These are phyloP conservation scores for Fusarium sambucinum DNA, from an alignment of 2,329 filamentous ascomycete species.

Conservation along the genomic window DNA sequence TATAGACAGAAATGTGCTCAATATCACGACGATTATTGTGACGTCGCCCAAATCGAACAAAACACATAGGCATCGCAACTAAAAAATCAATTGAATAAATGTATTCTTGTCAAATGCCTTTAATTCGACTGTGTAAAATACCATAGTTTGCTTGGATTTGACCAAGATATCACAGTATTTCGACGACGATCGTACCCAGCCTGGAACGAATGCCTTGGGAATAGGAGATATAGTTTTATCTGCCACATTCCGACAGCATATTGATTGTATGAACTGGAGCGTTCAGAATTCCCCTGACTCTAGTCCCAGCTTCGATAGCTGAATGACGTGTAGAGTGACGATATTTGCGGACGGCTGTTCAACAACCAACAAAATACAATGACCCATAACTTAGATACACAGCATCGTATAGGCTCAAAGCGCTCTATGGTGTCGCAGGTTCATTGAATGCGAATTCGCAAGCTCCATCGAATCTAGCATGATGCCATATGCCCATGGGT, in stretches of 20 bases:
- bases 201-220: background rate
- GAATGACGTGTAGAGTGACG: background rate
- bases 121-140: too few relatives aligned
- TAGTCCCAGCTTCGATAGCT: background rate
- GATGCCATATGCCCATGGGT: background rate
- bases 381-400: background rate
- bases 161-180: too few relatives aligned
- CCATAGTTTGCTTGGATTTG: too few relatives aligned
- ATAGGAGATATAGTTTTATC: too few relatives aligned
- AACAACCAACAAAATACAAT: background rate
- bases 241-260: background rate
- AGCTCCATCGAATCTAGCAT: background rate
- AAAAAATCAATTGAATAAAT: too few relatives aligned
- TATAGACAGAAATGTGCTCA: background rate
- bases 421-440: background rate
- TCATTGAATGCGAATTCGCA: background rate
- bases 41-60: too few relatives aligned
- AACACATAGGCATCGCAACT: too few relatives aligned
- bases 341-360: background rate
- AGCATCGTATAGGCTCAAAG: background rate
- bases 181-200: background rate
- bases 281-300: too few relatives aligned
- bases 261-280: background rate
- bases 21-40: background rate
- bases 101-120: too few relatives aligned